These are phyloP conservation scores for Stereocaulon alpinum DNA, from an alignment of 495 filamentous ascomycete genomes.

Conservation along the genomic window DNA sequence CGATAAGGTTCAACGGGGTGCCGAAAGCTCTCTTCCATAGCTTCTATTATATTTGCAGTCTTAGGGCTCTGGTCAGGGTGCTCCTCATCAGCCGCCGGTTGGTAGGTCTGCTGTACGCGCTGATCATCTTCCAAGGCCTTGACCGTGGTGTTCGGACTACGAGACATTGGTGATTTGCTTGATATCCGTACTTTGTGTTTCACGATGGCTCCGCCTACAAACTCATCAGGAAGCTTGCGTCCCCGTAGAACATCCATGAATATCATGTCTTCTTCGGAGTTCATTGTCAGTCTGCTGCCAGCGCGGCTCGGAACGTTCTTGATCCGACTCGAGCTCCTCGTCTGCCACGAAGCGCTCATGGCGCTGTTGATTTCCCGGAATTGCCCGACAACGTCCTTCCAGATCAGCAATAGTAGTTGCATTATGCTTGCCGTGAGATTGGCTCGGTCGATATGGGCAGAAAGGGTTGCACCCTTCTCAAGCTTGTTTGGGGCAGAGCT, in stretches of 20 bases:
- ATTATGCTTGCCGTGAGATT: conserved; percentile 43
- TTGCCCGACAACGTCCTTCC: conserved; percentile 48
- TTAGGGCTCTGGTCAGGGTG: background rate
- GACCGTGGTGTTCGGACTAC: background rate
- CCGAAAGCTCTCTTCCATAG: background rate
- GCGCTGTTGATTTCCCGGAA: conserved; percentile 15
- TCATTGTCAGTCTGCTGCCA: conserved; percentile 13
- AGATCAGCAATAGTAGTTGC: conserved; percentile 49
- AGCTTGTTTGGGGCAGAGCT: conserved; percentile 12
- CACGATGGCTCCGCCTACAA: conserved; percentile 2
- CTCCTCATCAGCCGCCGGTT: background rate
- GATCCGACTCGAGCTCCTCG: background rate
- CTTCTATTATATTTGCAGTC: background rate
- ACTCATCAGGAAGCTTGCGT: conserved; percentile 8
- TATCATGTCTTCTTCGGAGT: conserved; percentile 16
- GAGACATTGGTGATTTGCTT: conserved; percentile 15
- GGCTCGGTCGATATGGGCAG: conserved; percentile 34
- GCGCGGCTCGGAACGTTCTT: conserved; percentile 1
- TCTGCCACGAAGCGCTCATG: background rate
- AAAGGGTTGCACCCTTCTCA: conserved; percentile 15
- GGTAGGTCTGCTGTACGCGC: background rate
- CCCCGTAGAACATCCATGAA: conserved; percentile 14
- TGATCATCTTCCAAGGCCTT: background rate
- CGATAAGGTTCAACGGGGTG: too few species aligned
- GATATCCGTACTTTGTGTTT: conserved; percentile 17